These are phyloP conservation scores for Triglochin maritima DNA, from an alignment of 106 monocot species.

Conservation along the genomic window DNA sequence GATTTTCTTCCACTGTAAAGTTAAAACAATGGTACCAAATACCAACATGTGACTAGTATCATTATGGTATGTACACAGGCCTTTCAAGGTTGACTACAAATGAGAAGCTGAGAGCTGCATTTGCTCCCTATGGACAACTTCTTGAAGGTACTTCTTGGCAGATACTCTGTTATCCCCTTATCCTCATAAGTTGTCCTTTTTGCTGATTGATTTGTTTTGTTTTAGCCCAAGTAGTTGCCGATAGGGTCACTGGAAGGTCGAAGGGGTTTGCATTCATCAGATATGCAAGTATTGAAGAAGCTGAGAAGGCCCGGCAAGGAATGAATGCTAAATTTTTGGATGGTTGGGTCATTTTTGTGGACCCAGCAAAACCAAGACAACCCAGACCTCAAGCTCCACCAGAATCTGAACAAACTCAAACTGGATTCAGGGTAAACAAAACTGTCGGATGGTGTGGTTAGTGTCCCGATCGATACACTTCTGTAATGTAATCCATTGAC, in stretches of 20 bases:
- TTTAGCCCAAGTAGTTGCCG: constrained; percentile 80
- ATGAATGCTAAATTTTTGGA: constrained; percentile 92
- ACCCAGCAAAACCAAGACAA: constrained; percentile 78
- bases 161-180: neutral
- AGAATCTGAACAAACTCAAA: constrained; percentile 16
- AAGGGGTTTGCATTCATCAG: constrained; percentile 82
- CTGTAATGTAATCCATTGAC: neutral
- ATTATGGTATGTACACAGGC: constrained; percentile 19
- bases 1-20: too few species aligned
- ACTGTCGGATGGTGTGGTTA: constrained; percentile 87
- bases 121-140: constrained; percentile 58
- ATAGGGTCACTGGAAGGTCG: constrained; percentile 72
- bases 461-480: constrained; percentile 5
- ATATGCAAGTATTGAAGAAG: constrained; percentile 63
- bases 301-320: constrained; percentile 64
- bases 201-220: neutral
- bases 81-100: constrained; percentile 84
- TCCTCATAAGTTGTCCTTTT: neutral
- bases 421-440: constrained; percentile 53
- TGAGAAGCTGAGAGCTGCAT: constrained; percentile 65
- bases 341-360: constrained; percentile 94
- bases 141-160: constrained; percentile 43
- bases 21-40: too few species aligned
- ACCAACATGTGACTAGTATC: too few species aligned
- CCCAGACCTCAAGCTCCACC: constrained; percentile 21